Evolutionary conservation across 192 early-diverging fungal species (phyloP).

Genomic region (Backusella mclennaniae): DNA sequence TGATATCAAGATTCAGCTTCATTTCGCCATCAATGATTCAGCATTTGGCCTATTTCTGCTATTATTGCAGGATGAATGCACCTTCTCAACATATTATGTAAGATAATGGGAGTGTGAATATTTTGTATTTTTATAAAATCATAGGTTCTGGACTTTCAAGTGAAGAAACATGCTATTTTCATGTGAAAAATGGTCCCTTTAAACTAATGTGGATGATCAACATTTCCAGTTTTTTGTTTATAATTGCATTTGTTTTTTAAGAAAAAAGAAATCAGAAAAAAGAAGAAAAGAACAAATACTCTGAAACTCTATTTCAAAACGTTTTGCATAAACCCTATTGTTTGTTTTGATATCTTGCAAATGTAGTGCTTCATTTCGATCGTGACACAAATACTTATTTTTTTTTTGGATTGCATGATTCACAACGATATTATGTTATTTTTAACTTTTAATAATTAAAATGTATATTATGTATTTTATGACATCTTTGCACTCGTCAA

Average conservation of each 20-base stretch:
- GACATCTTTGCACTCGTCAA: not conserved
- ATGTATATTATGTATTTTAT: not conserved
- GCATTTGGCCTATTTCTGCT: too few species aligned
- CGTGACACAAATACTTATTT: not conserved
- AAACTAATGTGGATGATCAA: not conserved
- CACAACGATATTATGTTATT: not conserved
- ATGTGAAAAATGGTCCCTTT: not conserved
- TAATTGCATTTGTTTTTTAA: not conserved
- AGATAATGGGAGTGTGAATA: not conserved
- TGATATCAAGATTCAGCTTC: too few species aligned
- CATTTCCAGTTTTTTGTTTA: not conserved
- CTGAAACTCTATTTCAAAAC: not conserved
- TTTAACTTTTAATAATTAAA: not conserved
- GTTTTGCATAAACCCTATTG: not conserved
- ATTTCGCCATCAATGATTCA: too few species aligned
- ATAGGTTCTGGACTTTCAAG: not conserved
- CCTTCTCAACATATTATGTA: not conserved
- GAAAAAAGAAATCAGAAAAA: not conserved
- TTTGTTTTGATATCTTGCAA: not conserved
- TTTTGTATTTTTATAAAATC: not conserved
- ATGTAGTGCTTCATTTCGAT: not conserved
- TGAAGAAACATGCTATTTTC: not conserved
- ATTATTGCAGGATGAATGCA: too few species aligned
- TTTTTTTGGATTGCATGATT: not conserved
- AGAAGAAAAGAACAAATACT: not conserved